These are phyloP conservation scores for Camelina hispida DNA, from an alignment of 345 rosid genomes.

Conservation along the genomic window DNA sequence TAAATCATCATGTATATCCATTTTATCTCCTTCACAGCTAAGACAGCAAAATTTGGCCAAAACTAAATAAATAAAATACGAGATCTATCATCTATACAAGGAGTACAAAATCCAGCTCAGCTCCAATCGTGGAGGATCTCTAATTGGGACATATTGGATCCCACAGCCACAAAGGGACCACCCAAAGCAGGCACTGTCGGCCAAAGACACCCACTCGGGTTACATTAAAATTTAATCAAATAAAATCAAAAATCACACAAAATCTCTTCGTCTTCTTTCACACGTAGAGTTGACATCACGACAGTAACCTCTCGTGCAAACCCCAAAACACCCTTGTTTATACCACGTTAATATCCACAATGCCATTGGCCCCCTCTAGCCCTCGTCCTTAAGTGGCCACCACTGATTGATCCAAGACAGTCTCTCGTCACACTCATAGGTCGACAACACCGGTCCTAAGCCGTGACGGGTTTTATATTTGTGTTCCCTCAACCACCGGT, in stretches of 20 bases:
- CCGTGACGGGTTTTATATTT: conserved; percentile 39
- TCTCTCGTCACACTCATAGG: conserved; percentile 48
- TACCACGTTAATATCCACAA: conserved; percentile 33
- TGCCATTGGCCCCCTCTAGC: conserved; percentile 34
- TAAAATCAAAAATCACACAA: conserved; percentile 7
- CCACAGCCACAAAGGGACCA: conserved; percentile 45
- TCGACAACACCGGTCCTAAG: conserved; percentile 51
- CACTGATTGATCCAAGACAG: conserved; percentile 57
- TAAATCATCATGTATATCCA: conserved; percentile 24
- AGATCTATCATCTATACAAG: conserved; percentile 15
- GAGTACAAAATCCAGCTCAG: conserved; percentile 44
- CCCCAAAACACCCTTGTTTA: conserved; percentile 30
- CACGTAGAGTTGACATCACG: conserved; percentile 64
- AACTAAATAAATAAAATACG: conserved; percentile 7
- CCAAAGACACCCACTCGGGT: conserved; percentile 69
- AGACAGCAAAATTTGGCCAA: conserved; percentile 38
- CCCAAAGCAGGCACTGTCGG: conserved; percentile 60
- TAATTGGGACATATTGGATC: conserved; percentile 38
- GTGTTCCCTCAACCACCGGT: conserved; percentile 47
- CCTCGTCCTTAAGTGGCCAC: conserved; percentile 37
- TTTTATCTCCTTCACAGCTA: conserved; percentile 24
- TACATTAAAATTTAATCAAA: conserved; percentile 45
- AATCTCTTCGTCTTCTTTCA: conserved; percentile 36
- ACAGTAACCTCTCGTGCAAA: conserved; percentile 26
- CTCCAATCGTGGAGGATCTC: conserved; percentile 45